Conservation (phyloP, 768 basidiomycete genomes). For the Suillus spraguei region DNA sequence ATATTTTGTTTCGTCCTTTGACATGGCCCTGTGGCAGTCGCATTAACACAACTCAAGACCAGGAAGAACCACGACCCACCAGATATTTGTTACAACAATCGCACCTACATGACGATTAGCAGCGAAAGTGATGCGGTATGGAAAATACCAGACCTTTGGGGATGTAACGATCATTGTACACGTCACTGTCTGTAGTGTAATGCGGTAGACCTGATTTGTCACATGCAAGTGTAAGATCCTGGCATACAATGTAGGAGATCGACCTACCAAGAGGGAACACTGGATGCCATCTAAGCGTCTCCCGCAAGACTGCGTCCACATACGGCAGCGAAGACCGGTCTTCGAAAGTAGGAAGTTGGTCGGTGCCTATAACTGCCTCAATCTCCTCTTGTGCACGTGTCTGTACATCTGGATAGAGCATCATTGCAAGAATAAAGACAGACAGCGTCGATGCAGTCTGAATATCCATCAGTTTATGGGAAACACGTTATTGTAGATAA, state of each 20-base stretch:
- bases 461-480: slow-evolving; percentile 9
- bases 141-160: slow-evolving; percentile 25
- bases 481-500: neutral
- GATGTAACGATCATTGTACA: slow-evolving; percentile 29
- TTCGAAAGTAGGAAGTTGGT: slow-evolving; percentile 29
- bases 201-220: slow-evolving; percentile 28
- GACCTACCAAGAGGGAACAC: slow-evolving; percentile 33
- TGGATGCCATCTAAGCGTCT: slow-evolving; percentile 37
- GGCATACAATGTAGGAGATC: neutral
- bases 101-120: slow-evolving; percentile 27
- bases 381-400: slow-evolving; percentile 37
- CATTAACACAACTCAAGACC: slow-evolving; percentile 16
- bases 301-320: slow-evolving; percentile 36
- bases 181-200: slow-evolving; percentile 26
- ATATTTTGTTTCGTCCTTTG: slow-evolving; percentile 28
- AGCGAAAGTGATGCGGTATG: slow-evolving; percentile 6
- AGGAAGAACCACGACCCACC: slow-evolving; percentile 19
- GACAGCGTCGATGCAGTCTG: slow-evolving; percentile 36
- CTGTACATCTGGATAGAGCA: slow-evolving; percentile 36
- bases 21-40: slow-evolving; percentile 26
- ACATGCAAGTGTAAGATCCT: neutral
- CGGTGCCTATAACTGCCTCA: slow-evolving; percentile 31
- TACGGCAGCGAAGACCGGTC: slow-evolving; percentile 34
- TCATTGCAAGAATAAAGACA: slow-evolving; percentile 38
- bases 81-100: slow-evolving; percentile 33